These are phyloP conservation scores for Phlebiopsis gigantea DNA, from an alignment of 768 basidiomycete species.

Conservation along the genomic window DNA sequence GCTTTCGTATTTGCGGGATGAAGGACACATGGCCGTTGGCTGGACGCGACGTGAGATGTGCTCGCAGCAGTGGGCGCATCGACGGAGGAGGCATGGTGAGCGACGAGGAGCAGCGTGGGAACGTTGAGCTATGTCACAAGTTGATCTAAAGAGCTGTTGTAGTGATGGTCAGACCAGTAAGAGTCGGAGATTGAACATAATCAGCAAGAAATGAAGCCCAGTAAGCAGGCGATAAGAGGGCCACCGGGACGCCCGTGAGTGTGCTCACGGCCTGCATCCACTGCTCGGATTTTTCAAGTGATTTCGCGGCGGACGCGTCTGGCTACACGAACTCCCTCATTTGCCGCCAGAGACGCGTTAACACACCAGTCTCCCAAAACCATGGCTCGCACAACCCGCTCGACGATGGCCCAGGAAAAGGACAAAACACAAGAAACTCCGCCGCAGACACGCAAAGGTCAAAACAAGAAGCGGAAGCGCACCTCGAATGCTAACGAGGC, in stretches of 20 bases:
- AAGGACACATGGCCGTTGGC: constrained; percentile 74
- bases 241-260: neutral
- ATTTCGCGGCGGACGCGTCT: constrained; percentile 24
- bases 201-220: neutral
- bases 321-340: constrained; percentile 14
- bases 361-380: constrained; percentile 15
- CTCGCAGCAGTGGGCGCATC: constrained; percentile 37
- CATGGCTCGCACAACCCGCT: constrained; percentile 80
- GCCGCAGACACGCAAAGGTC: constrained; percentile 24
- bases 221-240: neutral
- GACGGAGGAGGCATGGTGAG: constrained; percentile 28
- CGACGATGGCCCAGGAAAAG: constrained; percentile 41
- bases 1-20: constrained; percentile 73
- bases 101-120: constrained; percentile 1
- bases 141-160: neutral
- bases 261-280: constrained; percentile 7
- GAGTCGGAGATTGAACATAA: constrained; percentile 25
- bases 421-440: constrained; percentile 25
- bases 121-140: neutral
- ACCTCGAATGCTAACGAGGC: constrained; percentile 36
- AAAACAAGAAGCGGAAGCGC: constrained; percentile 68
- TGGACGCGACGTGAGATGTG: constrained; percentile 48
- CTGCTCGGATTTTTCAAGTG: constrained; percentile 17
- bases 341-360: constrained; percentile 30
- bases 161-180: neutral